Evolutionary conservation across 2,329 filamentous ascomycete genomes (phyloP), one percentile per base, ranked within the genome.

Genomic region (Gaeumannomyces tritici): DNA sequence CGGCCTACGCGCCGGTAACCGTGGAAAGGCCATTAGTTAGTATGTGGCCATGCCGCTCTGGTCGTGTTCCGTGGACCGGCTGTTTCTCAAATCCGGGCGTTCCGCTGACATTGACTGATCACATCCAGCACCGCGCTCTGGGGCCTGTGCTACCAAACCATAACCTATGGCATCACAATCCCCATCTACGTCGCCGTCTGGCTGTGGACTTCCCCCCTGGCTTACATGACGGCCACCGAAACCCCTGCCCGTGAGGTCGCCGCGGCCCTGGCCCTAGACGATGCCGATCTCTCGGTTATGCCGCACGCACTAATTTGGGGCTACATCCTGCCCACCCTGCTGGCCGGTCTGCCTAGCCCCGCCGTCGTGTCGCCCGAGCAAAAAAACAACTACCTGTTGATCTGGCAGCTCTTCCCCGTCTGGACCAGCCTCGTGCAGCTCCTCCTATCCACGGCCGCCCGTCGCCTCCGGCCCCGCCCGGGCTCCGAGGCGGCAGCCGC

Each of bases 321-420:
- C 13, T 61, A 56, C 60, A 35, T 61, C 12, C 29, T 61, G n/a
- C 60, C 60, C 11, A 42, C 51, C n/a, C 21, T 57, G n/a, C 31
- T 61, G 60, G 24, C 35, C 8, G 28, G 18, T 29, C 54, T 61
- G 18, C 60, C 60, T 8, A 27, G 27, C 27, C 55, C 60, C 27
- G 29, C 21, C 27, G 27, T 58, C 56, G 28, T 29, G 24, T 27
- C 51, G 18, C 13, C 28, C 11, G 21, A 35, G 4, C 29, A 27
- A 13, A 54, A 55, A 21, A n/a, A 26, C 28, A 24, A 24, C 54
- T 61, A 55, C 60, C 15, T 61, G 15, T 2, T 57, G 9, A 42
- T 42, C 51, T 61, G 51, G 54, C 60, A 61, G n/a, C 24, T 55
- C 24, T 61, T 61, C 60, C 60, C 60, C n/a, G 9, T 57, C 28